Conservation (phyloP, 1,284 basidiomycete species). For the Microbotryomycetes sp. region DNA sequence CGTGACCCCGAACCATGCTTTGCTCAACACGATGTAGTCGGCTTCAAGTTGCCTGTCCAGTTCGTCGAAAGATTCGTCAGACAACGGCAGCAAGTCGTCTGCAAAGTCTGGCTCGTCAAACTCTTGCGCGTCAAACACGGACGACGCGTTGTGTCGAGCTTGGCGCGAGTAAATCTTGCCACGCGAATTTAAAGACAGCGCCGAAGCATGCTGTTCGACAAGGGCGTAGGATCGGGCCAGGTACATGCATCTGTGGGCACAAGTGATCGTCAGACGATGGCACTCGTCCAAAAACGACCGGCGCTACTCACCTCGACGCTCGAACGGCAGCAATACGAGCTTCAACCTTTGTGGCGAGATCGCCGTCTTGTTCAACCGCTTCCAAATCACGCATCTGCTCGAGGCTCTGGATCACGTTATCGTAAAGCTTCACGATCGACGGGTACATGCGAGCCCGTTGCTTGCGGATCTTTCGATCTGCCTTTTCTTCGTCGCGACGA, state of each 20-base stretch:
- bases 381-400: conserved; percentile 71
- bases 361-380: conserved; percentile 78
- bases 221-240: conserved; percentile 62
- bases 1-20: conserved; percentile 25
- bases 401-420: conserved; percentile 73
- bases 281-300: not conserved
- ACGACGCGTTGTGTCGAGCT: conserved; percentile 45
- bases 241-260: conserved; percentile 53
- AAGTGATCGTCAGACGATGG: not conserved
- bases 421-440: conserved; percentile 77
- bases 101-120: conserved; percentile 38
- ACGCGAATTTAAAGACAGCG: conserved; percentile 59
- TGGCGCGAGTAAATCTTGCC: conserved; percentile 63
- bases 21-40: conserved; percentile 10
- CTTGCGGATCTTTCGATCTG: conserved; percentile 50
- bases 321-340: conserved; percentile 64
- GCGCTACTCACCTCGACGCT: conserved; percentile 54
- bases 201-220: conserved; percentile 61
- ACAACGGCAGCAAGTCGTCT: conserved; percentile 8
- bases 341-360: conserved; percentile 67
- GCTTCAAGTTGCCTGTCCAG: conserved; percentile 23
- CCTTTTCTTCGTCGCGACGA: conserved; percentile 42
- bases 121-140: conserved; percentile 46
- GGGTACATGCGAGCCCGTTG: conserved; percentile 55
- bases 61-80: conserved; percentile 1